Evolutionary conservation across 345 rosid genomes (phyloP), one percentile per base, ranked within the genome.

Genomic region (Syzygium grande): DNA sequence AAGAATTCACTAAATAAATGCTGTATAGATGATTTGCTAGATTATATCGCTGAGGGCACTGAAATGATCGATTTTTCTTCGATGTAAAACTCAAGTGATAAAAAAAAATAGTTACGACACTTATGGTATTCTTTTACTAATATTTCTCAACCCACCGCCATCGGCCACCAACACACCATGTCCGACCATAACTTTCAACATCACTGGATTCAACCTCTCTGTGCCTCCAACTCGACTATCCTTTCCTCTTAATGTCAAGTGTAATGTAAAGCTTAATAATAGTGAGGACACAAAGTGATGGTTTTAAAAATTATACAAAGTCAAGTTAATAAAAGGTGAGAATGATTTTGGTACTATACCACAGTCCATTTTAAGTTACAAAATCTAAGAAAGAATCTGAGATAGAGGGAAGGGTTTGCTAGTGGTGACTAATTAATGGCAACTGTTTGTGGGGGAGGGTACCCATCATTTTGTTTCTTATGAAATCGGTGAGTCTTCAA

Each of bases 21-120:
- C 43, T 27, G 9, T 1, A 11, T 1, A 9, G n/a, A 23, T 1
- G 1, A 23, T 22, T 56, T 1, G n/a, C 5, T 0, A 1, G 5
- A 9, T 8, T 56, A 56, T 56, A 23, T 9, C 0, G 2, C 12
- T 56, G 23, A 2, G 3, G 23, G 2, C 61, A 56, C 0, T 56
- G 12, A 56, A 56, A 2, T 25, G 14, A 59, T 59, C 23, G 65
- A 59, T 59, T 25, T 59, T 25, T 58, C 3, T 59, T 23, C 1
- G 1, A 59, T 11, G 3, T 11, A 0, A 0, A 3, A 59, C 7
- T 59, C 15, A 59, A 59, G 2, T 59, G 2, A 2, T 59, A 34
- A 34, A 34, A 34, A n/a, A n/a, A n/a, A n/a, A n/a, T n/a, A n/a
- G n/a, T n/a, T n/a, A n/a, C n/a, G n/a, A n/a, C n/a, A n/a, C n/a